phyloP scores from a whole-genome alignment of 2,329 filamentous ascomycete genomes.

The Lachnellula arida region DNA sequence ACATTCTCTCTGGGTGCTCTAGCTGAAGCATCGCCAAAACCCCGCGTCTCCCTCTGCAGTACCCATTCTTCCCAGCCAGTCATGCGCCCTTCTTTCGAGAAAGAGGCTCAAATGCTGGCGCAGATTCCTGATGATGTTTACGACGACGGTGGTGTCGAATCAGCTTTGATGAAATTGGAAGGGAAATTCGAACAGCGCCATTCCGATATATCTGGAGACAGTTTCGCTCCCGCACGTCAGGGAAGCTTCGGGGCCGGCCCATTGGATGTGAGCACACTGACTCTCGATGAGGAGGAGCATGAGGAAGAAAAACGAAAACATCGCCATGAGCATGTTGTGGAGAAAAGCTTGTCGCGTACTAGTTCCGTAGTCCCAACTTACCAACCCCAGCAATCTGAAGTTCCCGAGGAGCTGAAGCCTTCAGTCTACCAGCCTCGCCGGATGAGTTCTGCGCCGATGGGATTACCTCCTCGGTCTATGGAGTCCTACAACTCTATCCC shows the following conservation, averaged over 20 bases:
- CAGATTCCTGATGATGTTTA: conserved; percentile 77
- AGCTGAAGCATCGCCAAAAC: conserved; percentile 45
- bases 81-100: conserved; percentile 77
- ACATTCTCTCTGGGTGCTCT: conserved; percentile 56
- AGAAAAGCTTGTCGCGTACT: conserved; percentile 36
- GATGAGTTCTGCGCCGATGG: conserved; percentile 33
- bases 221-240: conserved; percentile 6
- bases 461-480: conserved; percentile 56
- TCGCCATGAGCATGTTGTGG: conserved; percentile 42
- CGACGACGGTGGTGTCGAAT: conserved; percentile 83
- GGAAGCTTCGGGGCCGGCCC: conserved; percentile 27
- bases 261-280: conserved; percentile 22
- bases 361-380: conserved; percentile 25
- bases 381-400: conserved; percentile 13
- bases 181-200: conserved; percentile 66
- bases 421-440: conserved; percentile 27
- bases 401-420: conserved; percentile 24
- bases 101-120: conserved; percentile 79
- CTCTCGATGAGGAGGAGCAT: conserved; percentile 17
- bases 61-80: conserved; percentile 58
- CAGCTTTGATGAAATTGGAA: conserved; percentile 87
- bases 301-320: conserved; percentile 42
- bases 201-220: conserved; percentile 22
- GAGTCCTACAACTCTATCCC: conserved; percentile 75
- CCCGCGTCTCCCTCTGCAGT: conserved; percentile 51